phyloP scores from a whole-genome alignment of 208 protist species.

The Naegleria fowleri region DNA sequence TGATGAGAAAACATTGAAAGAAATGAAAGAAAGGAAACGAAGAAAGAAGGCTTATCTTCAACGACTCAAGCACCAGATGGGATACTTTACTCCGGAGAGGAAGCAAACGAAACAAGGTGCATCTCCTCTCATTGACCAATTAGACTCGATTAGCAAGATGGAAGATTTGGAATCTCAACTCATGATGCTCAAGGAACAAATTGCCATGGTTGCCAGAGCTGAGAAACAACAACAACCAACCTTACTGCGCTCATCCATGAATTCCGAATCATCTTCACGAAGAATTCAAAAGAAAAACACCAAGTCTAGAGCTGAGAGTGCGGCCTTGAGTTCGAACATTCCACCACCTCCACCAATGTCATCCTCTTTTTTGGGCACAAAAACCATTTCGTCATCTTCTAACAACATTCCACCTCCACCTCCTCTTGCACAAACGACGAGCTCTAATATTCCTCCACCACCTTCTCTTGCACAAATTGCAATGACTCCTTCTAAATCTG shows the following conservation, averaged over 20 bases:
- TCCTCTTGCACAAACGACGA: neutral
- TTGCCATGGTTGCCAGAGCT: neutral
- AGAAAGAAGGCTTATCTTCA: neutral
- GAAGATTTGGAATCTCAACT: neutral
- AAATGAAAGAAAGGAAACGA: neutral
- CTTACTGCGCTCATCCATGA: no score
- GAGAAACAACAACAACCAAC: neutral
- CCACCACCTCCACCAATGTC: no score
- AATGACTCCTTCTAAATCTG: neutral
- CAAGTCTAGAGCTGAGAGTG: neutral
- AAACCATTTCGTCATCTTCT: neutral
- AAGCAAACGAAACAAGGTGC: neutral
- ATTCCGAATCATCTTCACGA: neutral
- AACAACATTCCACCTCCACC: neutral
- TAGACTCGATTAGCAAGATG: neutral
- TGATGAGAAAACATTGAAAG: neutral
- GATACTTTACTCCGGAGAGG: neutral
- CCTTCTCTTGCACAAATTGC: neutral
- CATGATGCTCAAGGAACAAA: neutral
- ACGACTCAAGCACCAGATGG: neutral
- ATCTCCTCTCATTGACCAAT: neutral
- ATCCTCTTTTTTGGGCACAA: no score
- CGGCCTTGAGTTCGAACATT: no score
- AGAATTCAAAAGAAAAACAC: neutral
- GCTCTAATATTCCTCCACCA: neutral